Percentiles rank a stretch among this genome's conserved stretches.
Conservation (phyloP, 306 rosid genomes). For the Cucurbita pepo region DNA sequence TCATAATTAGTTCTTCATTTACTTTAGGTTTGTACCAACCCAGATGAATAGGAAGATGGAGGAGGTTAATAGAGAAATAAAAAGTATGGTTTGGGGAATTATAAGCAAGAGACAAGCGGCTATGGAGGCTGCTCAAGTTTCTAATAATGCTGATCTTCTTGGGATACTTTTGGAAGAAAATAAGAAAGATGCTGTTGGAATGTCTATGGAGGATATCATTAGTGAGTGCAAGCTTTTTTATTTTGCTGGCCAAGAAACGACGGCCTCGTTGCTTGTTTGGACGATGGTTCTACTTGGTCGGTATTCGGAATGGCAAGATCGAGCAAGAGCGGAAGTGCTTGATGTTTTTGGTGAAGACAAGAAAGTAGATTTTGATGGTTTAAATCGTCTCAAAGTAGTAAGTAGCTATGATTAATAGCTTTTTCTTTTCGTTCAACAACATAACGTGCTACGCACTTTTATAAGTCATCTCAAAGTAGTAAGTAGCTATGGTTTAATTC, state of each 20-base stretch:
- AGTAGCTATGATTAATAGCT: no score
- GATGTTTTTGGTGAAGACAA: slow-evolving; percentile 23
- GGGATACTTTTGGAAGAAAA: neutral
- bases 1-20: no score
- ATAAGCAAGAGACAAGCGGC: slow-evolving; percentile 15
- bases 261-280: slow-evolving; percentile 33
- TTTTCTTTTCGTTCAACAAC: no score
- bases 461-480: slow-evolving; percentile 25
- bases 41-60: slow-evolving; percentile 16
- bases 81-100: slow-evolving; percentile 7
- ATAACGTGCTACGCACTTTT: no score
- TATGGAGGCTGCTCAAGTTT: slow-evolving; percentile 1
- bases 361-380: slow-evolving; percentile 26
- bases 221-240: slow-evolving; percentile 27
- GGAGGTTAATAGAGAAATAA: slow-evolving; percentile 11
- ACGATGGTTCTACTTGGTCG: slow-evolving; percentile 28
- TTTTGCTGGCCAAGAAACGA: slow-evolving; percentile 37
- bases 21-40: slow-evolving; percentile 5
- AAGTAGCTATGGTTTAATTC: no score
- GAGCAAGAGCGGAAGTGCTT: slow-evolving; percentile 37
- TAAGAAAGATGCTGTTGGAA: slow-evolving; percentile 16
- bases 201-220: slow-evolving; percentile 26
- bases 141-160: no score
- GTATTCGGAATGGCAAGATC: slow-evolving; percentile 30
- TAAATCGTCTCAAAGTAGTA: slow-evolving; percentile 26